These are phyloP conservation scores for Chrysophaeum taylorii DNA, from an alignment of 352 stramenopile genomes.

Conservation along the genomic window DNA sequence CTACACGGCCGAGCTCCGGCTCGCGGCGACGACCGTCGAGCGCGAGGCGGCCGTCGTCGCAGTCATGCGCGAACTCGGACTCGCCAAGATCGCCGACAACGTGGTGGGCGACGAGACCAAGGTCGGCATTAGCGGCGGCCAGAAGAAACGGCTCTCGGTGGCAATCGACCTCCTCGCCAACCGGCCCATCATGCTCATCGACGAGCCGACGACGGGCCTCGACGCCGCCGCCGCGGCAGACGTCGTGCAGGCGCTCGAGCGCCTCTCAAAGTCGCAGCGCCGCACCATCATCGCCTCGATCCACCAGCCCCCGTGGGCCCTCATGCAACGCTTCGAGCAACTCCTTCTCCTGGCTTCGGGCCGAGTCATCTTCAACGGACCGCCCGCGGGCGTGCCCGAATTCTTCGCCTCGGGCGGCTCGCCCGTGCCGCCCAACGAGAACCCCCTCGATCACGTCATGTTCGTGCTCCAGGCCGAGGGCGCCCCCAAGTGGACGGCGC, in stretches of 20 bases:
- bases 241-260: conserved; percentile 48
- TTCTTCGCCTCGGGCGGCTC: not conserved
- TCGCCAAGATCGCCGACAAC: not conserved
- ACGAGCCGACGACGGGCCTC: conserved; percentile 39
- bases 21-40: conserved; percentile 13
- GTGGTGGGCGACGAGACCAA: conserved; percentile 22
- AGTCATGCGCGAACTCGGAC: conserved; percentile 22
- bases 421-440: not conserved
- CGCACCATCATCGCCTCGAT: conserved; percentile 54
- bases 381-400: not conserved
- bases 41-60: not conserved
- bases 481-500: no score
- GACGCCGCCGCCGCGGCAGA: conserved; percentile 37
- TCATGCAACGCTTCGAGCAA: conserved; percentile 59
- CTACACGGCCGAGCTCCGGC: conserved; percentile 54
- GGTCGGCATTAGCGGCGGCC: conserved; percentile 42
- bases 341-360: conserved; percentile 40
- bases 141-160: conserved; percentile 66
- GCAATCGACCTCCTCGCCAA: conserved; percentile 60
- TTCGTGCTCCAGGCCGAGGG: conserved; percentile 2
- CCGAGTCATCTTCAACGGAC: not conserved
- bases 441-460: conserved; percentile 1
- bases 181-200: conserved; percentile 58
- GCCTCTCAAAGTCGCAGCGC: conserved; percentile 44
- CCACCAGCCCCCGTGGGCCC: conserved; percentile 48